Evolutionary conservation across 1,284 basidiomycete species (phyloP).

Genomic region (Chiua sp.): DNA sequence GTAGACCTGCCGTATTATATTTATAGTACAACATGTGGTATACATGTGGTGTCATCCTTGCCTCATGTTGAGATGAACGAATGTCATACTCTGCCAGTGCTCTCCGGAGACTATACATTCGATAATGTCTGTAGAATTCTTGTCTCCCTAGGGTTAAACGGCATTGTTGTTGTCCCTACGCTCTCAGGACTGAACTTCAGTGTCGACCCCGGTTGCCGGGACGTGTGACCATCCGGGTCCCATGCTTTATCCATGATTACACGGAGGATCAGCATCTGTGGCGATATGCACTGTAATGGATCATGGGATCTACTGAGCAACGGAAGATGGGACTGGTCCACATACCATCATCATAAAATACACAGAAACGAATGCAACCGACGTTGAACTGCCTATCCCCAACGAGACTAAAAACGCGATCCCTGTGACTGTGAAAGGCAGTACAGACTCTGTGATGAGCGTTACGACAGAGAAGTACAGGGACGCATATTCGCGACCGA

Average conservation of each 20-base stretch:
- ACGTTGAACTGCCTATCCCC: neutral
- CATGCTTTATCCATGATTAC: constrained; percentile 22
- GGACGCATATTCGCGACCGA: too few species aligned
- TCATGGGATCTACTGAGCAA: too few species aligned
- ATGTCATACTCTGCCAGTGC: too few species aligned
- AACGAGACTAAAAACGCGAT: constrained; percentile 1
- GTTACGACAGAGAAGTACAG: too few species aligned
- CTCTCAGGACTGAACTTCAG: constrained; percentile 9
- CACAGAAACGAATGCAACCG: too few species aligned
- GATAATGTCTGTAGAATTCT: constrained; percentile 7
- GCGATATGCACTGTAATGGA: constrained; percentile 32
- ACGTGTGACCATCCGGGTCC: constrained; percentile 15
- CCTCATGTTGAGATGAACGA: too few species aligned
- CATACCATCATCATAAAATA: neutral
- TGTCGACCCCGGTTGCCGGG: neutral
- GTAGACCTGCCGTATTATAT: too few species aligned
- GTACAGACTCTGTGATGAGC: too few species aligned
- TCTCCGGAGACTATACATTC: constrained; percentile 1
- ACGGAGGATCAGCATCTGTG: constrained; percentile 34
- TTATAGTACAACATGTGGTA: too few species aligned
- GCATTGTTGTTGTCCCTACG: neutral
- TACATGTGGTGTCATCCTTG: too few species aligned
- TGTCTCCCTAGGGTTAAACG: neutral
- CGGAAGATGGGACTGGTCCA: too few species aligned
- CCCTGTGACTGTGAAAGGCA: too few species aligned